Evolutionary conservation across 2,329 filamentous ascomycete species (phyloP).

Genomic region (Aphanoascus verrucosus): DNA sequence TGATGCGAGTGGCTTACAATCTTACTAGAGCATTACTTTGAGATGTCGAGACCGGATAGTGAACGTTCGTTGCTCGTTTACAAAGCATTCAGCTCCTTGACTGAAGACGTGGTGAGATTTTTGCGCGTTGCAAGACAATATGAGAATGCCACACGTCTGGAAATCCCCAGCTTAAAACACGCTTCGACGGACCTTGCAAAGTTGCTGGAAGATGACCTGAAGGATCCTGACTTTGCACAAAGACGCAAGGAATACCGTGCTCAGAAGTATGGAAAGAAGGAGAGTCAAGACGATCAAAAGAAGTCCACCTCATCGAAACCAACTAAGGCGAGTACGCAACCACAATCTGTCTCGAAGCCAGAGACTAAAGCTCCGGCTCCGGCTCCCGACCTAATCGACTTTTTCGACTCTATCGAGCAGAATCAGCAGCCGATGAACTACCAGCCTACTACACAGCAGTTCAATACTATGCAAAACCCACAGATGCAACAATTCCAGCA

Average conservation of each 20-base stretch:
- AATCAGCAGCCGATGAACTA: conserved; percentile 62
- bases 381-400: conserved; percentile 72
- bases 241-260: conserved; percentile 86
- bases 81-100: conserved; percentile 81
- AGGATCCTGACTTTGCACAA: conserved; percentile 89
- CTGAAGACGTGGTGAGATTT: conserved; percentile 84
- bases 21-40: conserved; percentile 77
- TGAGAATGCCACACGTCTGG: conserved; percentile 78
- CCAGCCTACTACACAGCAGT: conserved; percentile 32
- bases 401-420: conserved; percentile 86
- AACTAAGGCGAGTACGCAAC: conserved; percentile 19
- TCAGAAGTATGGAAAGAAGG: conserved; percentile 62
- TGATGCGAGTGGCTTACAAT: neutral
- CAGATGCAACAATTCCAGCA: conserved; percentile 25
- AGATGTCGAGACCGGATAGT: conserved; percentile 91
- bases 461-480: conserved; percentile 17
- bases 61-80: conserved; percentile 88
- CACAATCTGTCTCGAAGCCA: conserved; percentile 23
- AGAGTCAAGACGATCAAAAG: conserved; percentile 35
- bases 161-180: conserved; percentile 95
- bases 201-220: conserved; percentile 86
- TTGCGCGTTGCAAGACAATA: conserved; percentile 78
- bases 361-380: conserved; percentile 31
- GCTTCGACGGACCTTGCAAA: conserved; percentile 83
- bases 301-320: conserved; percentile 27